phyloP scores from a whole-genome alignment of 192 early-diverging fungal species.

The Rhizoclosmatium sp. region DNA sequence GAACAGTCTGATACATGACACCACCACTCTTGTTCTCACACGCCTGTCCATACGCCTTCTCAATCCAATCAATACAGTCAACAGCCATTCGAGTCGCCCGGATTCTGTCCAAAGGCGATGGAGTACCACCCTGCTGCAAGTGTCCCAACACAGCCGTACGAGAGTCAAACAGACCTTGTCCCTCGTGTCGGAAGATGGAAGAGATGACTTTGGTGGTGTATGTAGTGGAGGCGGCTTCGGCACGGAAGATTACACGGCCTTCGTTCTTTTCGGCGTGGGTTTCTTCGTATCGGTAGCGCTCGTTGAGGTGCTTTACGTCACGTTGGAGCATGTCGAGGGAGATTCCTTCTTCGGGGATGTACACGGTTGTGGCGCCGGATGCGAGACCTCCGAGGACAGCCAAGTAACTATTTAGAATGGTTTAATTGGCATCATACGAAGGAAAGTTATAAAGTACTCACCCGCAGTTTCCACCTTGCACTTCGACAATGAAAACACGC shows the following conservation, averaged over 20 bases:
- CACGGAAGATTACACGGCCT: constrained; percentile 86
- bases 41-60: constrained; percentile 65
- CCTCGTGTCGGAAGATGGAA: constrained; percentile 86
- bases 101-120: constrained; percentile 93
- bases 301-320: constrained; percentile 82
- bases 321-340: constrained; percentile 79
- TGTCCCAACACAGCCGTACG: constrained; percentile 93
- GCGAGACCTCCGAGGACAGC: constrained; percentile 86
- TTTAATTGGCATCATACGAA: not conserved
- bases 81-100: constrained; percentile 90
- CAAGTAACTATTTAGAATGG: constrained; percentile 56
- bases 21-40: constrained; percentile 32
- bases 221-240: constrained; percentile 67
- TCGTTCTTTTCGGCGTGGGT: constrained; percentile 60
- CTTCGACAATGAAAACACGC: constrained; percentile 96
- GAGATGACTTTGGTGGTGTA: constrained; percentile 92
- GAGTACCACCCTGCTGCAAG: constrained; percentile 93
- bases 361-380: constrained; percentile 87
- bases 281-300: constrained; percentile 81
- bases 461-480: constrained; percentile 94
- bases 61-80: constrained; percentile 83
- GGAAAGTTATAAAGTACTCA: constrained; percentile 41
- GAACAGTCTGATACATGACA: not conserved
- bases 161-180: constrained; percentile 87
- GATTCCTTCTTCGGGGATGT: constrained; percentile 94